Conservation (phyloP, 176 grass and related monocot genomes). For the Lolium rigidum region DNA sequence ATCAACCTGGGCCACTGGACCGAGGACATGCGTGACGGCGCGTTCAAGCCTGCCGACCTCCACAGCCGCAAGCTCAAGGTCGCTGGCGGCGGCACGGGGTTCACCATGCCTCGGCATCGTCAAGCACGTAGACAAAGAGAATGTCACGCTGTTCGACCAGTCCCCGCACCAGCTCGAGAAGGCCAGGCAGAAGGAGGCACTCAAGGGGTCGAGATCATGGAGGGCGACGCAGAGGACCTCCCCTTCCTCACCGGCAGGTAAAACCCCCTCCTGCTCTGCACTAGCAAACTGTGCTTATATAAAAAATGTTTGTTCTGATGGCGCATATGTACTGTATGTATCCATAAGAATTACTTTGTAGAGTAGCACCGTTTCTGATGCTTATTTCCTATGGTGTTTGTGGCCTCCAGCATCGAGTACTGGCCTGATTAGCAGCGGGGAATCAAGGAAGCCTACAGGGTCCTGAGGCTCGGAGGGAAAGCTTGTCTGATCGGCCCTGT, state of each 20-base stretch:
- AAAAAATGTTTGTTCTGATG: too few species aligned
- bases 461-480: constrained; percentile 68
- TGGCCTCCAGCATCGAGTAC: constrained; percentile 78
- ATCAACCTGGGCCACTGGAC: constrained; percentile 95
- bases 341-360: neutral
- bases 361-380: neutral
- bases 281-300: neutral
- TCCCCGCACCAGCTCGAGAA: constrained; percentile 92
- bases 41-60: constrained; percentile 80
- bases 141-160: constrained; percentile 91
- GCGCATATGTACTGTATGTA: neutral
- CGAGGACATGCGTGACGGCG: constrained; percentile 96
- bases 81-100: constrained; percentile 80
- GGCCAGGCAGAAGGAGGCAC: constrained; percentile 71
- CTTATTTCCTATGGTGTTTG: neutral
- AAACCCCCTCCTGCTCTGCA: neutral
- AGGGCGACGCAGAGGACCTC: constrained; percentile 93
- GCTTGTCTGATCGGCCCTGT: constrained; percentile 91
- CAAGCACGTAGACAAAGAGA: constrained; percentile 63
- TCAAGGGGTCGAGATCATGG: constrained; percentile 82
- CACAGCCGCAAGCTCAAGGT: constrained; percentile 59
- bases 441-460: constrained; percentile 95
- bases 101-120: constrained; percentile 88
- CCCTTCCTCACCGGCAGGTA: constrained; percentile 92
- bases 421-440: constrained; percentile 91